Percentiles rank a stretch among this genome's conserved stretches.
Conservation (phyloP, 1,139 yeast genomes). For the Candida frijolesensis region DNA sequence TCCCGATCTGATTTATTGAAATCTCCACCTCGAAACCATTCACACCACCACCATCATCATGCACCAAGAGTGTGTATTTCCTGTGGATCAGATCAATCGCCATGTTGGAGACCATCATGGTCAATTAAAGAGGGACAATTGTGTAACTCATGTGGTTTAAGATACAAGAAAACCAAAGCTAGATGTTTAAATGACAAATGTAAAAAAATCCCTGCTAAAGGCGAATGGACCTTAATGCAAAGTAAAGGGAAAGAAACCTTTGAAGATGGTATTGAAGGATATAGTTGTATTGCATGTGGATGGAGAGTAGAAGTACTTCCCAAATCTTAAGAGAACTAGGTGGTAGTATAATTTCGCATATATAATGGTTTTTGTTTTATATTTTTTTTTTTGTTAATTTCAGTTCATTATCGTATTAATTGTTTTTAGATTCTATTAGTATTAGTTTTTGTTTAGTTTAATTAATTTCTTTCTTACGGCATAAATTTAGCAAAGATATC, state of each 20-base stretch:
- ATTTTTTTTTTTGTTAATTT: not conserved
- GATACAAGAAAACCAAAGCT: slow-evolving; percentile 92
- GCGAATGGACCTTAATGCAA: slow-evolving; percentile 92
- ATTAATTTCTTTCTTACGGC: not conserved
- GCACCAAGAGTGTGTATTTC: slow-evolving; percentile 73
- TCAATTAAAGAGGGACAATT: slow-evolving; percentile 83
- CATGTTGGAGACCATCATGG: slow-evolving; percentile 99
- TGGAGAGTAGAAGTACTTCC: slow-evolving; percentile 42
- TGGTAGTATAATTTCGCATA: not conserved
- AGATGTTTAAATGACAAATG: slow-evolving; percentile 78
- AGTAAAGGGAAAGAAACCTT: slow-evolving; percentile 54
- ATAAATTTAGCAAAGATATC: too few species aligned
- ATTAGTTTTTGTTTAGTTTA: not conserved
- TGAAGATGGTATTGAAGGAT: slow-evolving; percentile 50
- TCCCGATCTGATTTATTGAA: slow-evolving; percentile 32
- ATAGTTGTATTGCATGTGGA: slow-evolving; percentile 71
- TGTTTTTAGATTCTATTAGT: not conserved
- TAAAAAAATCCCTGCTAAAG: slow-evolving; percentile 91
- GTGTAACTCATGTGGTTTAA: slow-evolving; percentile 93
- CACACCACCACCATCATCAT: slow-evolving; percentile 21
- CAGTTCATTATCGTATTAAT: not conserved
- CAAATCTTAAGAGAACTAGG: slow-evolving; percentile 3
- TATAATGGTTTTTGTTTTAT: not conserved
- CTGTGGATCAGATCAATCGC: slow-evolving; percentile 89
- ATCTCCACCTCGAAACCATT: slow-evolving; percentile 34